Evolutionary conservation across 176 grass and related monocot species (phyloP).

Genomic region (Saccharum spontaneum): DNA sequence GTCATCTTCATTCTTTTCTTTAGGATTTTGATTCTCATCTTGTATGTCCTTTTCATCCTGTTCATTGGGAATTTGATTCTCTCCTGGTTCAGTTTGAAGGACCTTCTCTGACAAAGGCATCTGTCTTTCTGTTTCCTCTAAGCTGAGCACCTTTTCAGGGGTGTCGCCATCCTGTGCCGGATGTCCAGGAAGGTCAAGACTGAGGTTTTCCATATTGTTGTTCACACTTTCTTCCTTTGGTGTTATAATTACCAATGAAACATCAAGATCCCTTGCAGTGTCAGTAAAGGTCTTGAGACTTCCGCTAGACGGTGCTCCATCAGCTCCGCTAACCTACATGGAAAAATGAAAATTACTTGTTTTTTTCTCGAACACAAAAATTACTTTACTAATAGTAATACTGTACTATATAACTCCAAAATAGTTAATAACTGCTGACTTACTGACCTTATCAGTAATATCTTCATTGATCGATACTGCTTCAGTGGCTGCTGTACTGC

Average conservation of each 20-base stretch:
- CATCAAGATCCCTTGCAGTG: constrained; percentile 42
- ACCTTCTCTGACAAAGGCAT: constrained; percentile 32
- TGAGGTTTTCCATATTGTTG: constrained; percentile 36
- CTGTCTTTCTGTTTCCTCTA: constrained; percentile 29
- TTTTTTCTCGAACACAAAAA: not conserved
- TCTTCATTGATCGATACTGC: constrained; percentile 12
- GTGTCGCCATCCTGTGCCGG: constrained; percentile 29
- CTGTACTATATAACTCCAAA: constrained; percentile 14
- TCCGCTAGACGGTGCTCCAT: constrained; percentile 36
- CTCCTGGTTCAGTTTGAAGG: constrained; percentile 35
- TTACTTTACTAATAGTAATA: constrained; percentile 35
- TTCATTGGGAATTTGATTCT: constrained; percentile 27
- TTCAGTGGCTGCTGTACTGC: constrained; percentile 24
- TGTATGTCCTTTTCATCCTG: constrained; percentile 23
- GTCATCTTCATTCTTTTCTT: constrained; percentile 29
- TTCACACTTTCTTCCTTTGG: constrained; percentile 42
- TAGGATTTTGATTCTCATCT: constrained; percentile 32
- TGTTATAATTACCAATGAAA: constrained; percentile 48
- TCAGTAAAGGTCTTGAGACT: constrained; percentile 36
- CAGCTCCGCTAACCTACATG: constrained; percentile 47
- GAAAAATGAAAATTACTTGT: constrained; percentile 27
- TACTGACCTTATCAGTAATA: constrained; percentile 35
- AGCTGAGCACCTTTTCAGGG: constrained; percentile 30
- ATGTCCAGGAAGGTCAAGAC: constrained; percentile 41
- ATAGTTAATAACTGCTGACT: constrained; percentile 23